phyloP scores from a whole-genome alignment of 352 stramenopile genomes.

The Globisporangium emineosum region DNA sequence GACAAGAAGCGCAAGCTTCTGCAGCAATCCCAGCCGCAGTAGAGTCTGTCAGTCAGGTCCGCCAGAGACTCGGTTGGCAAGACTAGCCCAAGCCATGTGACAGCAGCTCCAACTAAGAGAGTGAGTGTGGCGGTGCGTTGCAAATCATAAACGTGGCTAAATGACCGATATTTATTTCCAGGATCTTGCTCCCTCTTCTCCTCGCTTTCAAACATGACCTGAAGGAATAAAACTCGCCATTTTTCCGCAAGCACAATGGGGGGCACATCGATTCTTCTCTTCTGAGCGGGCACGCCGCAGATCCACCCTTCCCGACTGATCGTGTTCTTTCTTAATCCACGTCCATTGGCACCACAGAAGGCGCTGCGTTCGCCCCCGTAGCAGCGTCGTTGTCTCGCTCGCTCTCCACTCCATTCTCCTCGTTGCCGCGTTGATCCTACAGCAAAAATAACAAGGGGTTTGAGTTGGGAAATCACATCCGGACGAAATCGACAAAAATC shows the following conservation, averaged over 20 bases:
- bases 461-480: neutral
- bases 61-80: neutral
- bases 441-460: neutral
- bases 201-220: neutral
- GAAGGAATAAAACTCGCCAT: neutral
- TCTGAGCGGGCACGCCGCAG: neutral
- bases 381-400: slow-evolving; percentile 24
- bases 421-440: slow-evolving; percentile 44
- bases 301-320: neutral
- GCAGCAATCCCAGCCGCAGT: slow-evolving; percentile 24
- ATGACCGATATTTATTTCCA: slow-evolving; percentile 16
- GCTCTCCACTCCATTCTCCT: slow-evolving; percentile 27
- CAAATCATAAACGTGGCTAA: neutral
- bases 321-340: slow-evolving; percentile 36
- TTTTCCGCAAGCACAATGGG: neutral
- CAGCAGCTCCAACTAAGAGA: neutral
- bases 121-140: neutral
- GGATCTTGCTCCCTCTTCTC: neutral
- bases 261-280: neutral
- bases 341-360: slow-evolving; percentile 75
- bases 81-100: neutral
- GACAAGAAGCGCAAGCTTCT: slow-evolving; percentile 69
- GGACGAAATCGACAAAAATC: neutral
- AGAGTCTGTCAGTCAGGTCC: neutral
- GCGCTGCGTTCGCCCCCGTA: slow-evolving; percentile 43